Percentiles rank a stretch among this genome's conserved stretches.
Evolutionary conservation across 345 rosid genomes (phyloP).

Genomic region (Linum trigynum): DNA sequence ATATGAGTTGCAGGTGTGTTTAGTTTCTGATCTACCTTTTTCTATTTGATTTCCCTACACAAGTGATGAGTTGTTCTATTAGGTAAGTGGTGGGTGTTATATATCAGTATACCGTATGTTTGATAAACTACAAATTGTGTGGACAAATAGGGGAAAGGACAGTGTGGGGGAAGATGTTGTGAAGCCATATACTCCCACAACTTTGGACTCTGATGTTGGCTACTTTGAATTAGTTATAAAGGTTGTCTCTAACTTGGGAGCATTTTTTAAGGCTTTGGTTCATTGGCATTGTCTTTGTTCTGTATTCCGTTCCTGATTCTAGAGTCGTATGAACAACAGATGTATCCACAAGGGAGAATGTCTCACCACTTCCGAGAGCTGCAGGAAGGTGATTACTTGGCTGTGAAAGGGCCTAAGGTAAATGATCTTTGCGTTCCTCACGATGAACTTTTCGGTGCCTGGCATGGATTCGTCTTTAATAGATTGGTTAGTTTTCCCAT

Average conservation of each 20-base stretch:
- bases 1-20: slow-evolving; percentile 45
- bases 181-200: slow-evolving; percentile 26
- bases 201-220: slow-evolving; percentile 24
- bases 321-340: slow-evolving; percentile 7
- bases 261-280: not conserved
- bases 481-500: too few species aligned
- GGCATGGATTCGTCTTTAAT: too few species aligned
- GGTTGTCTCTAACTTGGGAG: slow-evolving; percentile 7
- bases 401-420: slow-evolving; percentile 31
- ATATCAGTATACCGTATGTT: too few species aligned
- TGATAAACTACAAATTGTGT: not conserved
- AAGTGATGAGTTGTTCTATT: too few species aligned
- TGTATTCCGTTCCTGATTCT: not conserved
- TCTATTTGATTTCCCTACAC: not conserved
- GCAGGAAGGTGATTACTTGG: slow-evolving; percentile 21
- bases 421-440: not conserved
- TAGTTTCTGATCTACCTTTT: not conserved
- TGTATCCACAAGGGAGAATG: slow-evolving; percentile 30
- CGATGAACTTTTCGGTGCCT: not conserved
- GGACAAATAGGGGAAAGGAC: slow-evolving; percentile 18
- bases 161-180: slow-evolving; percentile 22
- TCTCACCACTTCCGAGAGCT: slow-evolving; percentile 25
- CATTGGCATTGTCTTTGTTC: not conserved
- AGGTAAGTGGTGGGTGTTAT: too few species aligned
- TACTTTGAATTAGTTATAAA: slow-evolving; percentile 24